A percentile compares a stretch with the other conserved stretches of the same genome.
phyloP scores from a whole-genome alignment of 768 basidiomycete species.

The Hericium erinaceus region DNA sequence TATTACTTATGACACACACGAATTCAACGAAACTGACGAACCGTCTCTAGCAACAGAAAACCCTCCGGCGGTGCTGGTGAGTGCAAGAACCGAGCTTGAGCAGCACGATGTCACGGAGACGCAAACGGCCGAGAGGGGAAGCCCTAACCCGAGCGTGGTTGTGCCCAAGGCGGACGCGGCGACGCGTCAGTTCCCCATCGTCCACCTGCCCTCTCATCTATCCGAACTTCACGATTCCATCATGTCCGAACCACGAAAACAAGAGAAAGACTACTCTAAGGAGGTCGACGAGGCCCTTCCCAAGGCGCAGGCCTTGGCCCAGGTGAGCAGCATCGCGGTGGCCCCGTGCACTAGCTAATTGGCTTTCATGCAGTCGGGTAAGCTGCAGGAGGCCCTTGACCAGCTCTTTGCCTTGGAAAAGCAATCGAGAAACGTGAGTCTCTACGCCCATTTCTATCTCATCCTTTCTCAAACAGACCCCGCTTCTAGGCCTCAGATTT shows the following conservation, averaged over 20 bases:
- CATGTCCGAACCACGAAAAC: conserved; percentile 70
- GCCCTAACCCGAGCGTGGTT: conserved; percentile 10
- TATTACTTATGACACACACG: conserved; percentile 22
- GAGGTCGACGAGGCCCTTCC: conserved; percentile 75
- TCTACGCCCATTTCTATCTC: conserved; percentile 1
- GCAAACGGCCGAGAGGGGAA: neutral
- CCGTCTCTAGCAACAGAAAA: neutral
- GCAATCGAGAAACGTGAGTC: conserved; percentile 85
- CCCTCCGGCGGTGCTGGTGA: neutral
- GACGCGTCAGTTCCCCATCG: conserved; percentile 26
- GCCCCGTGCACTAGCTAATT: neutral
- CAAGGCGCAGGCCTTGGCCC: conserved; percentile 54
- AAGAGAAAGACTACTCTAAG: conserved; percentile 78
- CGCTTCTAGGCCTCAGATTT: conserved; percentile 77
- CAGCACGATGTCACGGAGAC: neutral
- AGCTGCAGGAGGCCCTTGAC: conserved; percentile 80
- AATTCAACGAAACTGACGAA: conserved; percentile 27
- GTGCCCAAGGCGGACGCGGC: conserved; percentile 11
- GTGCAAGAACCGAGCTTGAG: neutral
- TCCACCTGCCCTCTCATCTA: neutral
- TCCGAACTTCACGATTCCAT: conserved; percentile 29
- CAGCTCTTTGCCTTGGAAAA: conserved; percentile 87
- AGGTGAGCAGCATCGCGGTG: conserved; percentile 40
- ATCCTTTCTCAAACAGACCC: neutral
- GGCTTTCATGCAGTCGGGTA: conserved; percentile 48